Base-by-base conservation (phyloP, 1,284 basidiomycete genomes). In the Rhodofomes roseus region DNA sequence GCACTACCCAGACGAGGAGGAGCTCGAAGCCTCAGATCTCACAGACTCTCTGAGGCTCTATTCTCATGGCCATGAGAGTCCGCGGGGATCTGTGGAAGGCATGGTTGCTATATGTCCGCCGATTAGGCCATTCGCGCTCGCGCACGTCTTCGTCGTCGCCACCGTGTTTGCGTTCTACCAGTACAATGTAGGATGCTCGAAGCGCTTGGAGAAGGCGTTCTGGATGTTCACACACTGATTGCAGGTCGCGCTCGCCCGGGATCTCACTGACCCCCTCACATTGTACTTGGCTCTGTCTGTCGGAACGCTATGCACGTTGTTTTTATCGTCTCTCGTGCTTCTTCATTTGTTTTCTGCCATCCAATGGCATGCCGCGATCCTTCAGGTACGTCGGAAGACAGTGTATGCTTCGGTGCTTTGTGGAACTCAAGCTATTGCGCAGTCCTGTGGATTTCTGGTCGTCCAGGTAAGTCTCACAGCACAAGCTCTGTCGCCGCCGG, bases 291-390 rank as follows among this genome's bases (percentile, higher is more conserved):
- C 57, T 3, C 46, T 60, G n/a, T 57, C 64, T 23, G 34, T 60
- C 9, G 57, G 58, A 20, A 63, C 65, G 20, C 48, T 65, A 6
- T 40, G 62, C 57, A 63, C 60, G 18, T 36, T 61, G 20, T 22
- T 63, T 9, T 29, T 58, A 25, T 60, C 64, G 43, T 43, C 54
- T 23, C 43, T 44, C 34, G 25, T 63, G 4, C 31, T 62, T 11
- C 61, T 58, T 12, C 54, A 60, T 46, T 34, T 48, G 23, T 44
- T 59, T 40, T 55, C 62, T 27, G 36, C 57, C 16, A 53, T 62
- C 14, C 62, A 66, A 51, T 69, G 63, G 64, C 65, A 70, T 36
- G 54, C 66, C 16, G 59, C 62, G 12, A 34, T 68, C n/a, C 53
- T 68, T 16, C 68, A 70, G 63, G 69, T 71, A 54, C 23, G 48